These are phyloP conservation scores for Hymenotorrendiella dingleyae DNA, from an alignment of 2,329 filamentous ascomycete genomes.

Conservation along the genomic window DNA sequence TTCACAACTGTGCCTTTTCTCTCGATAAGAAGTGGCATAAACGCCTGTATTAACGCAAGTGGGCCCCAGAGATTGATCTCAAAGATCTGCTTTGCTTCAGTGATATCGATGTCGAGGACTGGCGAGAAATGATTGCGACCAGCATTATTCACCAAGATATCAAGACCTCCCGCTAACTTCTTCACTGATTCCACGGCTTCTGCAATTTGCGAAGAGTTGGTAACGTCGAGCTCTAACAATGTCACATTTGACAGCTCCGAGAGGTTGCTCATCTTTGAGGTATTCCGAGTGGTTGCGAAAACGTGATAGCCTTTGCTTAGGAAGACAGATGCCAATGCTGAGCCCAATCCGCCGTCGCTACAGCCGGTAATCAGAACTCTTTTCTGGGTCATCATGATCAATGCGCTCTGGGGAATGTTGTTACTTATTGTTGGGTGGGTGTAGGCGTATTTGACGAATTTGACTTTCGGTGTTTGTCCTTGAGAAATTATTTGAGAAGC, in stretches of 20 bases:
- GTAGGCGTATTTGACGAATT: too few relatives aligned
- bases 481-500: too few relatives aligned
- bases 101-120: conserved; percentile 27
- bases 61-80: conserved; percentile 29
- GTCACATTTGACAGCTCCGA: conserved; percentile 23
- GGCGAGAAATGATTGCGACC: conserved; percentile 25
- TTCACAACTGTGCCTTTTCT: conserved; percentile 37
- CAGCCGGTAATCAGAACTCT: conserved; percentile 33
- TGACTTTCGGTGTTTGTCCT: too few relatives aligned
- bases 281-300: conserved; percentile 34
- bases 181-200: conserved; percentile 28
- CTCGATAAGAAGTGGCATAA: conserved; percentile 16
- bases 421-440: too few relatives aligned
- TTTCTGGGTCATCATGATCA: conserved; percentile 1
- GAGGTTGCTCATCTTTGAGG: conserved; percentile 27
- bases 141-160: conserved; percentile 39
- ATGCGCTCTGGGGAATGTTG: too few relatives aligned
- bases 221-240: conserved; percentile 34
- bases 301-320: conserved; percentile 31
- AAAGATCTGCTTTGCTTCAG: conserved; percentile 24
- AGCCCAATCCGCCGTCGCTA: conserved; percentile 33
- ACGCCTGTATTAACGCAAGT: conserved; percentile 26
- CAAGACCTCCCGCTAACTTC: conserved; percentile 33
- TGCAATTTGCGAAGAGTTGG: conserved; percentile 31
- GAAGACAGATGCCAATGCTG: conserved; percentile 34